Conservation (phyloP, 2,329 filamentous ascomycete genomes). For the Trichocomaceae sp. region DNA sequence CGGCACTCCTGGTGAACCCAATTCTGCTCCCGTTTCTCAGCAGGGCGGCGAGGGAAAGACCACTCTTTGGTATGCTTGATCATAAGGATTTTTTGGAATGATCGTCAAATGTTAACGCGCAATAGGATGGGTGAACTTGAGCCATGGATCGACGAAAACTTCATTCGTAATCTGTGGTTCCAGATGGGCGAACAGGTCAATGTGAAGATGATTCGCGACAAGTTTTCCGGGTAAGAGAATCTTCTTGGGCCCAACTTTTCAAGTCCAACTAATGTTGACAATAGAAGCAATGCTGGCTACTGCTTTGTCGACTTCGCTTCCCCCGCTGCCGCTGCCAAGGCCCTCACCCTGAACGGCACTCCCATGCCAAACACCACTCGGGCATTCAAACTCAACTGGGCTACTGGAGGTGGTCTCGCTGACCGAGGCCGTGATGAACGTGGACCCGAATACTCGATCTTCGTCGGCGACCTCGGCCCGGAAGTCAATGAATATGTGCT, state of each 20-base stretch:
- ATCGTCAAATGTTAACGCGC: conserved; percentile 15
- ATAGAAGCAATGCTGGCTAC: conserved; percentile 85
- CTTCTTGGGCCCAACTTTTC: conserved; percentile 8
- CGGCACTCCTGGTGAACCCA: conserved; percentile 38
- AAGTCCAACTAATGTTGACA: conserved; percentile 37
- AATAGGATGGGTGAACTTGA: conserved; percentile 97
- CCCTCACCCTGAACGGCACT: conserved; percentile 79
- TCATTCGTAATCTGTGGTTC: conserved; percentile 92
- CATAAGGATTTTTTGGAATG: conserved; percentile 15
- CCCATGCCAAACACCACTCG: conserved; percentile 89
- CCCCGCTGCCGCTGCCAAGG: conserved; percentile 81
- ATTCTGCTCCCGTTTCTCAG: conserved; percentile 41
- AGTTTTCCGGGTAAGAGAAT: conserved; percentile 82
- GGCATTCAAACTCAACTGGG: conserved; percentile 99
- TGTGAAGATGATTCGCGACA: conserved; percentile 99
- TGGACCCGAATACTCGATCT: conserved; percentile 93
- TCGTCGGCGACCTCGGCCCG: conserved; percentile 93
- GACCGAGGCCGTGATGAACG: conserved; percentile 89
- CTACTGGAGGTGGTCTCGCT: conserved; percentile 87
- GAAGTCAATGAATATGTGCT: conserved; percentile 98
- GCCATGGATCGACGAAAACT: conserved; percentile 98
- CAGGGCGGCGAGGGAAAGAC: conserved; percentile 50
- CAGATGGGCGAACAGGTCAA: conserved; percentile 91
- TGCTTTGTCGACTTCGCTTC: conserved; percentile 93
- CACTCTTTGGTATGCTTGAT: conserved; percentile 47